Evolutionary conservation across 2,329 filamentous ascomycete genomes (phyloP).

Genomic region (Conoideocrella luteorostrata): DNA sequence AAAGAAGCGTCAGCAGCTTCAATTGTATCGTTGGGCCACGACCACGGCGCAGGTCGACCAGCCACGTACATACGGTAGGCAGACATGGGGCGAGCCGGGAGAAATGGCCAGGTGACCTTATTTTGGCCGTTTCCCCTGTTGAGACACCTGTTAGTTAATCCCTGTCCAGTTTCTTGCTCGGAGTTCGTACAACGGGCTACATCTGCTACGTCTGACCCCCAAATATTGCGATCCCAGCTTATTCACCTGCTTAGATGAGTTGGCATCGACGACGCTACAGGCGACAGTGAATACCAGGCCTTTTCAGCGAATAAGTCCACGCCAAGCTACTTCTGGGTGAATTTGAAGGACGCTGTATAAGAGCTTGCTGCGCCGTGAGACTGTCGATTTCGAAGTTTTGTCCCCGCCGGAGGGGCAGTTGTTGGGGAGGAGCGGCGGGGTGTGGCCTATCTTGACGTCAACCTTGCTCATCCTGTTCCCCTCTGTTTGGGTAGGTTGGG

Average conservation of each 20-base stretch:
- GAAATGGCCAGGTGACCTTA: conserved; percentile 1
- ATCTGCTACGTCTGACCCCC: neutral
- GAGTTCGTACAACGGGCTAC: neutral
- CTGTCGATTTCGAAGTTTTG: neutral
- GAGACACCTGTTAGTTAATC: neutral
- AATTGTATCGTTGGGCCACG: neutral
- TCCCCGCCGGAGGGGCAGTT: neutral
- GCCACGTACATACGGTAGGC: neutral
- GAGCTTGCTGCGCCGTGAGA: too few relatives aligned
- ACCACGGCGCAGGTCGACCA: neutral
- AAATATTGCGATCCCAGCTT: neutral
- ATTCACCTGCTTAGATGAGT: neutral
- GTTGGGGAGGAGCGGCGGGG: neutral
- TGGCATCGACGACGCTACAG: too few relatives aligned
- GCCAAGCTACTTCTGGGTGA: neutral
- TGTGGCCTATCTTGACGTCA: too few relatives aligned
- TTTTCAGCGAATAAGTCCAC: too few relatives aligned
- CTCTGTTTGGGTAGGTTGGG: too few relatives aligned
- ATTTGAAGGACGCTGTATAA: neutral
- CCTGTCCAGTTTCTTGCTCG: conserved; percentile 2
- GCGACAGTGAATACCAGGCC: too few relatives aligned
- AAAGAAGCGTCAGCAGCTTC: too few relatives aligned
- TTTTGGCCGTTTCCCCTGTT: neutral
- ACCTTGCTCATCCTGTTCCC: too few relatives aligned
- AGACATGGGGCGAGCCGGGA: conserved; percentile 2